A percentile compares a stretch with the other conserved stretches of the same genome.
Conservation (phyloP, 2,329 filamentous ascomycete species). For the Apiospora saccharicola region DNA sequence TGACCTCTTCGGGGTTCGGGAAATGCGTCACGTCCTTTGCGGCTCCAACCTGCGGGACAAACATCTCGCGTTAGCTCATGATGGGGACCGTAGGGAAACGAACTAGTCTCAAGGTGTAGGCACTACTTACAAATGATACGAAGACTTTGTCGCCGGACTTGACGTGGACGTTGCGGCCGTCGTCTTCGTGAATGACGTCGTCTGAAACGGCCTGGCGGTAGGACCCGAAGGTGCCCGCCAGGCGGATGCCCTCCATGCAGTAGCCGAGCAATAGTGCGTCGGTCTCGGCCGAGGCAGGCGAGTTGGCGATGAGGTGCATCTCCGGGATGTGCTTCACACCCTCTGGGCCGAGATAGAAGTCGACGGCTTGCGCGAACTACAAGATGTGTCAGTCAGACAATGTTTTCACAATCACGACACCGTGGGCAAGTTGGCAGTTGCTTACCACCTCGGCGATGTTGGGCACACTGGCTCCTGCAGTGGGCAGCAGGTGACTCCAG, state of each 20-base stretch:
- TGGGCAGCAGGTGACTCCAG: slow-evolving; percentile 74
- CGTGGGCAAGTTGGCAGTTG: slow-evolving; percentile 26
- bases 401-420: background rate
- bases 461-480: slow-evolving; percentile 70
- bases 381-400: slow-evolving; percentile 29
- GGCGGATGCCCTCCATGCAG: slow-evolving; percentile 74
- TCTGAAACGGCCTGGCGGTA: slow-evolving; percentile 62
- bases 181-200: slow-evolving; percentile 58
- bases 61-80: background rate
- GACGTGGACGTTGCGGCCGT: slow-evolving; percentile 59
- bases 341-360: slow-evolving; percentile 72
- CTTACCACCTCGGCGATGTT: slow-evolving; percentile 73
- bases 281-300: slow-evolving; percentile 61
- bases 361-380: slow-evolving; percentile 74
- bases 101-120: no score
- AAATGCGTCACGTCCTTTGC: slow-evolving; percentile 66
- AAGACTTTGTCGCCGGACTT: slow-evolving; percentile 67
- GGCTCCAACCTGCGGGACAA: slow-evolving; percentile 43
- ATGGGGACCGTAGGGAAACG: background rate
- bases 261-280: slow-evolving; percentile 74
- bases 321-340: slow-evolving; percentile 64
- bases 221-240: slow-evolving; percentile 68
- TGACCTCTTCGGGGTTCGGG: slow-evolving; percentile 66
- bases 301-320: slow-evolving; percentile 65
- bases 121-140: slow-evolving; percentile 62